Base-by-base conservation (phyloP, 2,329 filamentous ascomycete genomes). In the Colletotrichum costaricense region DNA sequence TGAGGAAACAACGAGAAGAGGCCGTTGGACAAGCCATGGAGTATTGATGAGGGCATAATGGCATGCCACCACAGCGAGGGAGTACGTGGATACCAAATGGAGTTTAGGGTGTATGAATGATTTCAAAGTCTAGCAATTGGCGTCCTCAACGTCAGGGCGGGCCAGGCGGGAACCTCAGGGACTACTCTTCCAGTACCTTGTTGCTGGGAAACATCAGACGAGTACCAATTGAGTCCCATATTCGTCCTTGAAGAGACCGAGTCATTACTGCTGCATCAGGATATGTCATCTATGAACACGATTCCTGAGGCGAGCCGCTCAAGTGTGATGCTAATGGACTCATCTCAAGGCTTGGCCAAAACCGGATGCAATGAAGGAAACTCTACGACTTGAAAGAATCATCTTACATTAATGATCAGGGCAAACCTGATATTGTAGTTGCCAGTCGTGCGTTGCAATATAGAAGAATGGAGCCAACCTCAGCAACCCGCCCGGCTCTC, bases 21-120 rank as follows among this genome's bases (percentile, higher is more conserved):
- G 91, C 87, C 2, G 77, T 91, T 2, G 91, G 89, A 14, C 84
- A 85, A 14, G 82, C 86, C 3, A 90, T 91, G 89, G 90, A 92
- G 80, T 80, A 83, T 60, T 87, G 46, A 63, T 54, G 67, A 79
- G 57, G 14, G 6, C 24, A 7, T 46, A 28, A n/a, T 49, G n/a
- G 6, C 22, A 33, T 12, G 14, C 19, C 12, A 24, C 28, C 30
- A 19, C n/a, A 46, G 11, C 26, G 8, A 19, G n/a, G 9, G 56
- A 49, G 55, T 52, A 30, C 28, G 28, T 9, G 16, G 35, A 22
- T 60, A 28, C 68, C 33, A 28, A 7, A 16, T 35, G 67, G 71
- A 56, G 71, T 73, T 71, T 26, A 26, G 2, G 70, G 71, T 60
- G 62, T 71, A 33, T 26, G 7, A 19, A 49, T 65, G 67, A 65